Base-by-base conservation (phyloP, 2,329 filamentous ascomycete genomes). In the Curvularia eragrostidis region DNA sequence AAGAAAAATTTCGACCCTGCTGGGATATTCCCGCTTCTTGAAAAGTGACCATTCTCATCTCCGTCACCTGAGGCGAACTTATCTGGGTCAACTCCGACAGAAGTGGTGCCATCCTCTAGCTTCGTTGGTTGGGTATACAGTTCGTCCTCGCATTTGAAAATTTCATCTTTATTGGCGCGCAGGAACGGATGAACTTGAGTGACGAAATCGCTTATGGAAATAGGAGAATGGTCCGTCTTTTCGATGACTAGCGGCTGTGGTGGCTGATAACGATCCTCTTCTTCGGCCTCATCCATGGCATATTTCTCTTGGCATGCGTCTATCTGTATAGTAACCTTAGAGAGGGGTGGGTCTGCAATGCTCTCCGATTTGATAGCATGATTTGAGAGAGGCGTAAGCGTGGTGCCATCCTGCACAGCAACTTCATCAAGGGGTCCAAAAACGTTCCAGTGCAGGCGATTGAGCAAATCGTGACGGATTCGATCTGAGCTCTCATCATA, bases 361-460 rank as follows among this genome's bases (percentile, higher is more conserved):
- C 18, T 19, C 19, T 39, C 38, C 2, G 18, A 39, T 12, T 9
- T 21, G 15, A 39, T 39, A 9, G 34, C n/a, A 5, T 38, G 34
- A 15, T 38, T 8, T 19, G n/a, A 15, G n/a, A 38, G 34, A 18
- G 34, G 34, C n/a, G 34, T 38, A 6, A 38, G 34, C 13, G 34
- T 7, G 9, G 34, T 18, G n/a, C 34, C 34, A n/a, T 19, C 34
- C 6, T n/a, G 12, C 18, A 48, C n/a, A 26, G 12, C 18, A 9
- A 38, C 34, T 34, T 52, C 18, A 2, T 51, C 13, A n/a, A 58
- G 43, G 15, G 23, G 12, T 48, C 28, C 48, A 5, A 58, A 51
- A 6, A 59, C 18, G 38, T 59, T 54, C 58, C 56, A 64, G 21
- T 49, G 58, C 28, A 64, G 52, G 36, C 52, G 51, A 26, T 54